Evolutionary conservation across 257 asterid species (phyloP), one percentile per base, ranked within the genome.

Genomic region (Ilex asprella): DNA sequence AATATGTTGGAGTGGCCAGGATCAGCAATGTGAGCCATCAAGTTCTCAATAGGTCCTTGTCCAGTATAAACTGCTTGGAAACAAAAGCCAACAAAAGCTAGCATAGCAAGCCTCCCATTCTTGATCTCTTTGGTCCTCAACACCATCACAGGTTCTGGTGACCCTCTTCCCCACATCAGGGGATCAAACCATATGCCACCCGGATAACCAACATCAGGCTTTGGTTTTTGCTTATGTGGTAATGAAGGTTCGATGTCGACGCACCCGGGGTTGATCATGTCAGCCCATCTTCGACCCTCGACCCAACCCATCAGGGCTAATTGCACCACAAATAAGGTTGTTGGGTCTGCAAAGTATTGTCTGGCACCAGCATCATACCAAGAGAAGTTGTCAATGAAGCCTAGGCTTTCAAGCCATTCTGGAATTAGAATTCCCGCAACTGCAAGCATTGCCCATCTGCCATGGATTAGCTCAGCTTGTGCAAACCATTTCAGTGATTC

Each of bases 221-320:
- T 81, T 0, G 86, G 97, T 35, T 82, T 89, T 64, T 21, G 76
- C 80, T 64, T 89, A 39, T 89, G 57, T 1, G 95, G 97, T 0
- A 84, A 4, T 0, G 69, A 75, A 6, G 82, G 94, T 59, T 84
- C 95, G 12, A 86, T 84, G 73, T 84, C 94, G 1, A 86, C 95
- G 50, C 85, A 75, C 0, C 97, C 97, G 0, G 97, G 95, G 9
- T 84, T 89, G 14, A 89, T 21, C 31, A 89, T 74, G 63, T 89
- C 95, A 0, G 95, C 96, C 96, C 95, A 89, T 77, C 96, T 77
- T 61, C 96, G 67, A 2, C 96, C 96, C 83, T 89, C 96, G 0
- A 49, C 96, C 95, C 96, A 89, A 0, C 95, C 96, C 96, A 88
- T 89, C 30, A 89, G 75, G 56, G 54, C 86, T 41, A 89, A 54